phyloP scores from a whole-genome alignment of 2,329 filamentous ascomycete species.

The Penicillium psychrosexuale region DNA sequence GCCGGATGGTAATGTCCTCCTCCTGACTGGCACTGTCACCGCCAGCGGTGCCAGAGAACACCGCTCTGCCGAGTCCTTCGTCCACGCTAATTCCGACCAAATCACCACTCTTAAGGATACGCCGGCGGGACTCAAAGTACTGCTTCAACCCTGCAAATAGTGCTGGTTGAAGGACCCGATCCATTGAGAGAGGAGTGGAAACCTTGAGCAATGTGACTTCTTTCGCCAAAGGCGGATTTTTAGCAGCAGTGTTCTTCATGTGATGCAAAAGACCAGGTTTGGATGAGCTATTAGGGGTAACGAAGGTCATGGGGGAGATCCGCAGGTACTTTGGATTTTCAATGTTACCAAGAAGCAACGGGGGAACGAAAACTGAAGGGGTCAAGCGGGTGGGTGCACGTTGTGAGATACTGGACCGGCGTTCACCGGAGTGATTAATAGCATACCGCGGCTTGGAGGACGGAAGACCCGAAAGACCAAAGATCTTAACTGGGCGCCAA shows the following conservation, averaged over 20 bases:
- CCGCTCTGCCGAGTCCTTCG: conserved; percentile 73
- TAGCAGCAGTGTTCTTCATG: conserved; percentile 43
- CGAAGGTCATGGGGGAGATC: conserved; percentile 59
- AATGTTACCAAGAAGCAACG: conserved; percentile 81
- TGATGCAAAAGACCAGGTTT: conserved; percentile 57
- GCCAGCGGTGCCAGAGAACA: conserved; percentile 65
- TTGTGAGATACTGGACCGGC: conserved; percentile 56
- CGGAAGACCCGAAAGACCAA: conserved; percentile 70
- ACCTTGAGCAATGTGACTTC: conserved; percentile 88
- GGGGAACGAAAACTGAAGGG: conserved; percentile 73
- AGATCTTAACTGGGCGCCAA: conserved; percentile 85
- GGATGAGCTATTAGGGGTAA: conserved; percentile 43
- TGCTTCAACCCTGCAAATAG: conserved; percentile 82
- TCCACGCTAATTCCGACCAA: conserved; percentile 87
- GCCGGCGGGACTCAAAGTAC: conserved; percentile 78
- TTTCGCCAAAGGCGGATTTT: conserved; percentile 59
- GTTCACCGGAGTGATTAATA: conserved; percentile 49
- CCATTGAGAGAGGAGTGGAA: conserved; percentile 81
- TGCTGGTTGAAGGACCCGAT: conserved; percentile 78
- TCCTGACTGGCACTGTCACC: conserved; percentile 61
- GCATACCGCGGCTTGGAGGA: conserved; percentile 55
- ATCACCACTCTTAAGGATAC: conserved; percentile 82
- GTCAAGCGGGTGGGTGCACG: conserved; percentile 47
- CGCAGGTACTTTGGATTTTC: conserved; percentile 74
- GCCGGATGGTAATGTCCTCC: conserved; percentile 60